A percentile compares a stretch with the other conserved stretches of the same genome.
Conservation (phyloP, 1,284 basidiomycete species). For the Hortiboletus rubellus region DNA sequence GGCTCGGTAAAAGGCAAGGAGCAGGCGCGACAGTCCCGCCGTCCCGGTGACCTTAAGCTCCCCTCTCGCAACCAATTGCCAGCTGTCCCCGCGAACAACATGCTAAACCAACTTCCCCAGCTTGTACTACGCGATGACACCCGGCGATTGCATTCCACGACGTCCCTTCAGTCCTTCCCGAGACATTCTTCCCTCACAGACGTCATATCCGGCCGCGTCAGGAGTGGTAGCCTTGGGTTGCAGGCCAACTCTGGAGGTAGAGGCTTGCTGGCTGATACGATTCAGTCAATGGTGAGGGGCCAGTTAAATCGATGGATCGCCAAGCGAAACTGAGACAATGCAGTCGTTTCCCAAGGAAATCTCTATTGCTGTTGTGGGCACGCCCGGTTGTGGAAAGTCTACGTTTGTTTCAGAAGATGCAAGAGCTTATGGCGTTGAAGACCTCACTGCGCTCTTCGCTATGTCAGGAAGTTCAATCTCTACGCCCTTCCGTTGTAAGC, state of each 20-base stretch:
- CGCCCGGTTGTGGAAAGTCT: slow-evolving; percentile 69
- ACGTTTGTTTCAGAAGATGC: slow-evolving; percentile 67
- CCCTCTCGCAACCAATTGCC: slow-evolving; percentile 37
- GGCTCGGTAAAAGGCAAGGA: slow-evolving; percentile 35
- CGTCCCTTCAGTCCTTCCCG: slow-evolving; percentile 45
- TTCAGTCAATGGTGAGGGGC: slow-evolving; percentile 35
- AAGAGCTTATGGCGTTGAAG: slow-evolving; percentile 47
- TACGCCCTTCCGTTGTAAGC: slow-evolving; percentile 47
- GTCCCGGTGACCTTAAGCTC: slow-evolving; percentile 40
- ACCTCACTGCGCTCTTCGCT: slow-evolving; percentile 26
- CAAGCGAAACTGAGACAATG: slow-evolving; percentile 22
- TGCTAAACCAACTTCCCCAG: slow-evolving; percentile 23
- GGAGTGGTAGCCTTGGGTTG: slow-evolving; percentile 58
- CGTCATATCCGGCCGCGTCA: slow-evolving; percentile 42
- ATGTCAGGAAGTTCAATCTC: slow-evolving; percentile 37
- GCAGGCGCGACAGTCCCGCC: slow-evolving; percentile 29
- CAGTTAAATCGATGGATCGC: slow-evolving; percentile 14
- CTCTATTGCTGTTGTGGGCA: slow-evolving; percentile 67
- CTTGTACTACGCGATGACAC: slow-evolving; percentile 38
- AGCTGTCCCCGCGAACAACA: slow-evolving; percentile 18
- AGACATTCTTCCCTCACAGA: slow-evolving; percentile 31
- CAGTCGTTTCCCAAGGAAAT: slow-evolving; percentile 40
- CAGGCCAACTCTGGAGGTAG: slow-evolving; percentile 37
- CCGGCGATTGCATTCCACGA: slow-evolving; percentile 41
- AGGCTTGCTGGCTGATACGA: slow-evolving; percentile 41